Evolutionary conservation across 1,284 basidiomycete genomes (phyloP).

Genomic region (Rhodotorula mucilaginosa): DNA sequence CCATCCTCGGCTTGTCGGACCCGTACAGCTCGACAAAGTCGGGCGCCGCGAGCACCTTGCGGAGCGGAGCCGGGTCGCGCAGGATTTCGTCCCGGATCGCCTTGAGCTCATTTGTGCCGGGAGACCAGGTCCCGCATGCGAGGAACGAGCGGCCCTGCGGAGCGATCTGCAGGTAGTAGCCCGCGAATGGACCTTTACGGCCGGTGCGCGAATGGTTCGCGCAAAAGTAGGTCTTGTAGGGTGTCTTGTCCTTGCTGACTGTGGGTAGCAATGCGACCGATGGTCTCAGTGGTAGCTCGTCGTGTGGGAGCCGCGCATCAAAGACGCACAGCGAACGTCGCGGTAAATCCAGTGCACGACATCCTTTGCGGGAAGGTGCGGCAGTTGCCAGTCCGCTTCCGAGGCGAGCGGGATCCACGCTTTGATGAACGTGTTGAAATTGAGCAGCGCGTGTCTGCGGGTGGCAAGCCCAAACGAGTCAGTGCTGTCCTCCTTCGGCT

Average conservation of each 20-base stretch:
- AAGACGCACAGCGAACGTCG: constrained; percentile 30
- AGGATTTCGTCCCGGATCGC: constrained; percentile 45
- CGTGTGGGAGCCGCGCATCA: neutral
- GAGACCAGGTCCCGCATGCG: constrained; percentile 48
- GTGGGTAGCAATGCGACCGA: neutral
- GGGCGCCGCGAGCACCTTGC: constrained; percentile 41
- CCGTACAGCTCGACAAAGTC: constrained; percentile 47
- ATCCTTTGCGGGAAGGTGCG: constrained; percentile 48
- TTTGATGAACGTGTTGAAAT: constrained; percentile 46
- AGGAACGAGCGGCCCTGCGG: constrained; percentile 43
- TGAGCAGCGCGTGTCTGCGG: constrained; percentile 42
- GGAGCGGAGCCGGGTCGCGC: constrained; percentile 41
- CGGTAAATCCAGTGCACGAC: constrained; percentile 47
- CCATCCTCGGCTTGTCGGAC: constrained; percentile 26
- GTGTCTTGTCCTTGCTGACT: constrained; percentile 38
- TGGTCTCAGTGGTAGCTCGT: neutral
- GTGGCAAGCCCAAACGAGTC: constrained; percentile 25
- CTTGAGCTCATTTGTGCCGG: constrained; percentile 44
- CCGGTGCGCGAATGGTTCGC: constrained; percentile 45
- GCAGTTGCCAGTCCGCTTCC: constrained; percentile 47
- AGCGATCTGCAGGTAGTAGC: constrained; percentile 38
- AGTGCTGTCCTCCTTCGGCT: neutral
- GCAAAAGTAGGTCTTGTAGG: constrained; percentile 41
- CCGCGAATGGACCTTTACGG: constrained; percentile 44
- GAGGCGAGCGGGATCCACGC: constrained; percentile 44